These are phyloP conservation scores for Bruguiera sexangula DNA, from an alignment of 345 rosid species.

Conservation along the genomic window DNA sequence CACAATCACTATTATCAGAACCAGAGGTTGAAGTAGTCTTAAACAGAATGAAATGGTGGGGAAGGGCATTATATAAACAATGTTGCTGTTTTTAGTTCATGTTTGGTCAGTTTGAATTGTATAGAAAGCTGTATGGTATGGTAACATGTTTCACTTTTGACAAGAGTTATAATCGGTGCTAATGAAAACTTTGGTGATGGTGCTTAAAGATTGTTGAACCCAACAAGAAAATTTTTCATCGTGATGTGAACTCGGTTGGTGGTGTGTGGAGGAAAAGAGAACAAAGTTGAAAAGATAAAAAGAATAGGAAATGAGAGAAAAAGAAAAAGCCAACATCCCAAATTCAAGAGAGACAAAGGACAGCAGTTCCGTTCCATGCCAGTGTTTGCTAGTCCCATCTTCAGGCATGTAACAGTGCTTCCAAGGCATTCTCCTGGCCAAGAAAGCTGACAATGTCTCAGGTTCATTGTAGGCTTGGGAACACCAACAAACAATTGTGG, in stretches of 20 bases:
- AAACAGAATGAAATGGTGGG: background rate
- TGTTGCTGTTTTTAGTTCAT: slow-evolving; percentile 7
- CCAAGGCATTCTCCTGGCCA: too few species aligned
- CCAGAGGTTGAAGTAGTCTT: slow-evolving; percentile 52
- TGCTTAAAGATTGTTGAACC: slow-evolving; percentile 6
- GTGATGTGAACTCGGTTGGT: slow-evolving; percentile 26
- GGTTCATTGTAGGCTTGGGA: too few species aligned
- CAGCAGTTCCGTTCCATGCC: slow-evolving; percentile 13
- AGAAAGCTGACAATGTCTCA: too few species aligned
- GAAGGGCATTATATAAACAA: background rate
- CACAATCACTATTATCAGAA: slow-evolving; percentile 93
- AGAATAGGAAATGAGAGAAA: background rate
- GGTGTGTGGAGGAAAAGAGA: slow-evolving; percentile 38
- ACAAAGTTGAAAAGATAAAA: slow-evolving; percentile 5
- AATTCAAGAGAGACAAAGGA: slow-evolving; percentile 26
- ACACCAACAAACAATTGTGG: too few species aligned
- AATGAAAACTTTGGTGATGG: background rate
- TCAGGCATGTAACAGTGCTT: background rate
- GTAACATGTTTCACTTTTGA: slow-evolving; percentile 12
- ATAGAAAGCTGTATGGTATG: slow-evolving; percentile 9
- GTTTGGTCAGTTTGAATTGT: slow-evolving; percentile 21
- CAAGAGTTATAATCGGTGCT: slow-evolving; percentile 13
- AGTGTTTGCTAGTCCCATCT: slow-evolving; percentile 7
- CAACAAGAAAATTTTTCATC: background rate
- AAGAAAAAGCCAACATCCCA: slow-evolving; percentile 4